phyloP scores from a whole-genome alignment of 331 rosid genomes.

The Quercus tomentella region DNA sequence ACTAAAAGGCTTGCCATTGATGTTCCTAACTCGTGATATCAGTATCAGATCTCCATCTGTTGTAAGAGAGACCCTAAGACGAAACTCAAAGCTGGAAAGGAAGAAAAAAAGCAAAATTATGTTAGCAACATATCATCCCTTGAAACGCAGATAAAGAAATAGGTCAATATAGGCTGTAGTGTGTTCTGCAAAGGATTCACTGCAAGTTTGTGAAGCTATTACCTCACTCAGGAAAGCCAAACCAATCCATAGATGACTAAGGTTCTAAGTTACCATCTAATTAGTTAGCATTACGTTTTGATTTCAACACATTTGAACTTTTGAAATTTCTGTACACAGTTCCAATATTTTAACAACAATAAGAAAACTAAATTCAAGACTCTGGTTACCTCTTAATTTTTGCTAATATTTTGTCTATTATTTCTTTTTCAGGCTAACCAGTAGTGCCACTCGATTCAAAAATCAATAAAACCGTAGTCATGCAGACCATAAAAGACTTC shows the following conservation, averaged over 20 bases:
- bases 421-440: neutral
- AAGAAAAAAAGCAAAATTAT: constrained; percentile 3
- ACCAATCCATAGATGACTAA: neutral
- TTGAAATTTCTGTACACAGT: neutral
- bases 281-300: neutral
- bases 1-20: constrained; percentile 75
- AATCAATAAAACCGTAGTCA: neutral
- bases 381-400: neutral
- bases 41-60: constrained; percentile 56
- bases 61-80: constrained; percentile 74
- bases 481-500: neutral
- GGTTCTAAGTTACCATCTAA: neutral
- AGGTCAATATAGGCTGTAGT: neutral
- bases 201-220: neutral
- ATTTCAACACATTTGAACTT: neutral
- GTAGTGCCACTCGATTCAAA: neutral
- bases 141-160: constrained; percentile 10
- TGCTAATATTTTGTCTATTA: neutral
- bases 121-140: constrained; percentile 18
- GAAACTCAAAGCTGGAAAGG: constrained; percentile 72
- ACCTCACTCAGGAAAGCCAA: neutral
- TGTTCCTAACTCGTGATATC: constrained; percentile 73
- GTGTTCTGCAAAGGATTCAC: neutral
- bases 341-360: neutral
- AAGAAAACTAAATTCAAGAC: neutral